Evolutionary conservation across 306 rosid genomes (phyloP), one percentile per base, ranked within the genome.

Genomic region (Cercis canadensis): DNA sequence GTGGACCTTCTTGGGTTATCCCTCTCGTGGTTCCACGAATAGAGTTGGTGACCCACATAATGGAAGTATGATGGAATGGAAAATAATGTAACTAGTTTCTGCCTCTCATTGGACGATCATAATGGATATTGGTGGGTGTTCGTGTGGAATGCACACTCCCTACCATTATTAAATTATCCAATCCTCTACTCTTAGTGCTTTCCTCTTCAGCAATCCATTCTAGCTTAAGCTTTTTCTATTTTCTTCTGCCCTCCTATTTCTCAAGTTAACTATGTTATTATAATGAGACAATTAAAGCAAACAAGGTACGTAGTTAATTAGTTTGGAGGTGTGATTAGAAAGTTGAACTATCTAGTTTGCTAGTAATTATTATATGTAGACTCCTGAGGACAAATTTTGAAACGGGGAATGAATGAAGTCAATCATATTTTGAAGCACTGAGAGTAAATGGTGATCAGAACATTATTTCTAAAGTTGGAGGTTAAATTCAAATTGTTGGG

Each of bases 121-220:
- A 80, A 81, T 74, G 85, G 73, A 39, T 8, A 19, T 40, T 85
- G 89, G 91, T 84, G 92, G 96, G 82, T 67, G 39, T 69, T 87
- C 89, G 73, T 67, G 83, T 87, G 92, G 89, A 80, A 85, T 80
- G 77, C 87, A 87, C 90, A 83, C 92, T 88, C 91, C 85, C 58
- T 62, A 45, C 84, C 78, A 79, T 74, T 74, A 83, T 55, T 73
- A 74, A 49, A 71, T 75, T 67, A 87, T 81, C 92, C 62, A 8
- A 54, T 39, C 64, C 68, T 31, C 87, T 84, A 76, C 80, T 80
- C 19, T 75, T 43, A 47, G 85, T 90, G 97, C 84, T 62, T 73
- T 91, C 97, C 83, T 85, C 83, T 84, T 83, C 92, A 87, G 75
- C 89, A 83, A 78, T 81, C 96, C 92, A 88, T 77, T 75, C 29